Conservation (phyloP, 768 basidiomycete genomes). For the Podaxis sp. region DNA sequence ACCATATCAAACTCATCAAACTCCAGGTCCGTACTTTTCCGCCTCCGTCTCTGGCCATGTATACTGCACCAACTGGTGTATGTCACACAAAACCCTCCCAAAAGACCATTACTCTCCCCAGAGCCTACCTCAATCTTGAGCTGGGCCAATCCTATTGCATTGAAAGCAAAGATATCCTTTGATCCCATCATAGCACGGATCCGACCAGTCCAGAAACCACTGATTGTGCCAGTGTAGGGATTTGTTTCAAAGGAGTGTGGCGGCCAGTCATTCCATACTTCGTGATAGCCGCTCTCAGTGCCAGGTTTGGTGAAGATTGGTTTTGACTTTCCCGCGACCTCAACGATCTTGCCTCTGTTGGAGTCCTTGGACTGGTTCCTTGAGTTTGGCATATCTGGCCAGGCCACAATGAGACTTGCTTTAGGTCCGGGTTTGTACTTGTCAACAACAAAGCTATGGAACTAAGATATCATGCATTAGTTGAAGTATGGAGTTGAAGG, state of each 20-base stretch:
- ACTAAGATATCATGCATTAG: background rate
- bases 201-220: background rate
- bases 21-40: background rate
- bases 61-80: background rate
- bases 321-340: background rate
- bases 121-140: background rate
- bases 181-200: background rate
- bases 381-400: background rate
- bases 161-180: background rate
- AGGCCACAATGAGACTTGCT: background rate
- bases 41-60: background rate
- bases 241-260: constrained; percentile 3
- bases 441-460: background rate
- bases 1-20: background rate
- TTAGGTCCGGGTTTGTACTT: background rate
- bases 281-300: background rate
- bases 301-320: background rate
- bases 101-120: background rate
- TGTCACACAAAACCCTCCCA: background rate
- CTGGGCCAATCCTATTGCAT: background rate
- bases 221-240: background rate
- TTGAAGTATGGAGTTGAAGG: no score
- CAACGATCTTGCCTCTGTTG: background rate
- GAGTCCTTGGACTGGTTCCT: background rate
- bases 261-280: background rate